phyloP scores from a whole-genome alignment of 2,329 filamentous ascomycete genomes.

The Xylariales sp. region DNA sequence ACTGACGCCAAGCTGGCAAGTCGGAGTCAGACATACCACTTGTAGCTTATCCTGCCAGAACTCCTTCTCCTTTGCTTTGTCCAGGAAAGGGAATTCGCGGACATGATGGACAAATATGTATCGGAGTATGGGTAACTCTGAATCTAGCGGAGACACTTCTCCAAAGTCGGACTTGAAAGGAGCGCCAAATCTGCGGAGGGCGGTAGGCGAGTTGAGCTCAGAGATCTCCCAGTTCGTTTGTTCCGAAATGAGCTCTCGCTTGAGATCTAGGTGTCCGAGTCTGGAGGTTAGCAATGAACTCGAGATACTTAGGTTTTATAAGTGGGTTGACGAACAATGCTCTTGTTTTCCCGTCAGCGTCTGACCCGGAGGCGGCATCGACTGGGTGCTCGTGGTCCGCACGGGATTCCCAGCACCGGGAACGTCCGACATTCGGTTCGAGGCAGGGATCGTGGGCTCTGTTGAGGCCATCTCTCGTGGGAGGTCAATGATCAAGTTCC shows the following conservation, averaged over 20 bases:
- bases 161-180: constrained; percentile 91
- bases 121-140: constrained; percentile 84
- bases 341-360: constrained; percentile 91
- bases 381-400: constrained; percentile 8
- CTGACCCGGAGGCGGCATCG: constrained; percentile 35
- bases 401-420: not conserved
- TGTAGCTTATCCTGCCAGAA: constrained; percentile 99
- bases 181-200: constrained; percentile 89
- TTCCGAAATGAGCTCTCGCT: constrained; percentile 86
- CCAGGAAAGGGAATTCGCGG: constrained; percentile 94
- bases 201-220: constrained; percentile 91
- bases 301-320: no score
- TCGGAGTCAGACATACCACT: constrained; percentile 73
- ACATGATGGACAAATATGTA: constrained; percentile 99
- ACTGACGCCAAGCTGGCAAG: not conserved
- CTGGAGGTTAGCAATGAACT: not conserved
- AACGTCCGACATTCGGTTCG: not conserved
- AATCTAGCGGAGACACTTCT: constrained; percentile 89
- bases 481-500: not conserved
- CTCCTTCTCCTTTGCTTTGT: constrained; percentile 96
- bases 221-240: constrained; percentile 88
- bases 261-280: constrained; percentile 62
- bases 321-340: constrained; percentile 62
- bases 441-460: not conserved
- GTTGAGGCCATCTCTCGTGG: constrained; percentile 1